Percentiles rank a stretch among this genome's conserved stretches.
Evolutionary conservation across 1,284 basidiomycete genomes (phyloP).

Genomic region (Puccinia horiana): DNA sequence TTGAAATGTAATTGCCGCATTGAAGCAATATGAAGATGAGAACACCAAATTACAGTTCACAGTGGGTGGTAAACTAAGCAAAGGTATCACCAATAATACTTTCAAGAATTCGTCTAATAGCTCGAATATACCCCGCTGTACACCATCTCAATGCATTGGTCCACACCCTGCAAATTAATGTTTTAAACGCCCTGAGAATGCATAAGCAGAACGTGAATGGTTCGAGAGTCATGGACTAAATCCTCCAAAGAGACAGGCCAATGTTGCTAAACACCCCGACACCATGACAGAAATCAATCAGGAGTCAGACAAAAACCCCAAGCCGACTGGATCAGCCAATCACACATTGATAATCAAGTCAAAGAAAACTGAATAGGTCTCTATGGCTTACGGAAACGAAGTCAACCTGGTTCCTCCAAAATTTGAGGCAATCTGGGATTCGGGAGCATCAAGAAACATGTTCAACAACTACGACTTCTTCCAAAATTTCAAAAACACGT

Average conservation of each 20-base stretch:
- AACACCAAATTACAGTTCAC: background rate
- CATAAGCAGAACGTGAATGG: background rate
- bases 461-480: slow-evolving; percentile 17
- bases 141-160: background rate
- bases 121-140: background rate
- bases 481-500: background rate
- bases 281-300: background rate
- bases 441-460: slow-evolving; percentile 12
- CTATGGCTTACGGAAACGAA: background rate
- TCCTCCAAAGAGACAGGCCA: background rate
- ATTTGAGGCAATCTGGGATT: background rate
- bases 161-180: background rate
- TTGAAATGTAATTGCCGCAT: background rate
- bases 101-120: background rate
- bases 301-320: background rate
- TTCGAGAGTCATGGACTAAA: background rate
- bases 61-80: background rate
- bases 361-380: background rate
- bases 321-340: background rate
- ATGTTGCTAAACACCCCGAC: background rate
- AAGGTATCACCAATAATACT: background rate
- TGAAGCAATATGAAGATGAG: background rate
- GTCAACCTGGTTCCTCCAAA: background rate
- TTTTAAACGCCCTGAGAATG: background rate
- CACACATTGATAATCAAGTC: background rate